phyloP scores from a whole-genome alignment of 441 rosid genomes.

The Euphorbia schlechtendalii region DNA sequence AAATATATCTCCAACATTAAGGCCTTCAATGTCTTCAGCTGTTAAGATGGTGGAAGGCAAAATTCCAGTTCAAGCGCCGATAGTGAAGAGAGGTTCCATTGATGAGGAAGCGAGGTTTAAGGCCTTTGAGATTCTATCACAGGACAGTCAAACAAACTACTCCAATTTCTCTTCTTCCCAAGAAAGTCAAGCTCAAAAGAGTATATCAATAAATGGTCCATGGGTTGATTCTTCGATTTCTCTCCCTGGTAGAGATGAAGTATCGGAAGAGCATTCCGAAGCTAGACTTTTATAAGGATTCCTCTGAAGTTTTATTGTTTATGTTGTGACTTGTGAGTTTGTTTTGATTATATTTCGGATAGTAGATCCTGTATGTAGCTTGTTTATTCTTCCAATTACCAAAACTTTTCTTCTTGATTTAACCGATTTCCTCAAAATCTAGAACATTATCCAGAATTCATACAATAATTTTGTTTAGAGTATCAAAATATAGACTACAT shows the following conservation, averaged over 20 bases:
- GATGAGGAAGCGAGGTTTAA: slow-evolving; percentile 39
- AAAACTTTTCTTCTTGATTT: too few relatives aligned
- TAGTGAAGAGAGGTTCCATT: slow-evolving; percentile 35
- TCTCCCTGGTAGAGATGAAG: slow-evolving; percentile 1
- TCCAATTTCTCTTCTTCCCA: slow-evolving; percentile 18
- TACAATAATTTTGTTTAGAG: too few relatives aligned
- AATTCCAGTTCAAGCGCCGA: slow-evolving; percentile 45
- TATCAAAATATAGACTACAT: too few relatives aligned
- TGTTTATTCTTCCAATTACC: too few relatives aligned
- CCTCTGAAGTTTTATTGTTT: too few relatives aligned
- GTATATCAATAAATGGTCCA: slow-evolving; percentile 22
- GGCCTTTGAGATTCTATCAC: slow-evolving; percentile 35
- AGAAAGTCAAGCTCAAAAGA: slow-evolving; percentile 19
- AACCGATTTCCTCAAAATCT: too few relatives aligned
- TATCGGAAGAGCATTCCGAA: too few relatives aligned
- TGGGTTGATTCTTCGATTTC: slow-evolving; percentile 32
- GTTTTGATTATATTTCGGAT: too few relatives aligned
- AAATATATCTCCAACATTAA: slow-evolving; percentile 48
- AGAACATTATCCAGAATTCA: too few relatives aligned
- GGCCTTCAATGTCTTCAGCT: slow-evolving; percentile 71
- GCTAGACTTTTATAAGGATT: too few relatives aligned
- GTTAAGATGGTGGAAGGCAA: slow-evolving; percentile 63
- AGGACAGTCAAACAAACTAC: slow-evolving; percentile 28
- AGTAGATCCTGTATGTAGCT: too few relatives aligned
- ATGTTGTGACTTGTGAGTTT: too few relatives aligned